These are phyloP conservation scores for Elsinoe ampelina DNA, from an alignment of 2,329 filamentous ascomycete species.

Conservation along the genomic window DNA sequence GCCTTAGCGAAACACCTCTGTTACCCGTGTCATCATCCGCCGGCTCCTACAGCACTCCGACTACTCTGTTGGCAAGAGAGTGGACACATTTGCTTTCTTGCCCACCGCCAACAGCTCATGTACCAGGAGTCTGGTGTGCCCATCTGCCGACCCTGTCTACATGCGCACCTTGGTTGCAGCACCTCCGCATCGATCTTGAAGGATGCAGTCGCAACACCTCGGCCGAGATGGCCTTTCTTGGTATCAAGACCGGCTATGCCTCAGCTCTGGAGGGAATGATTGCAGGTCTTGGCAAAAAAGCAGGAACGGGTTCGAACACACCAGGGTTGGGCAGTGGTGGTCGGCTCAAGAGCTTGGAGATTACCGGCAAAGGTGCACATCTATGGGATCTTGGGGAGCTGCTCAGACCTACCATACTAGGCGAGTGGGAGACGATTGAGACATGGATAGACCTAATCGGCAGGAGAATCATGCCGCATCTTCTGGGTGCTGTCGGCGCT, in stretches of 20 bases:
- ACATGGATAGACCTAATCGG: not conserved
- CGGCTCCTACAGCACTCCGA: not conserved
- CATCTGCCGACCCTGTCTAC: slow-evolving; percentile 13
- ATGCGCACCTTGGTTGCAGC: not conserved
- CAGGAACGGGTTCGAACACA: not conserved
- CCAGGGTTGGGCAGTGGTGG: not conserved
- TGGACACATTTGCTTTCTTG: slow-evolving; percentile 30
- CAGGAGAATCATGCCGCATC: not conserved
- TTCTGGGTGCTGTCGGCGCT: not conserved
- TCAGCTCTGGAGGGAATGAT: not conserved
- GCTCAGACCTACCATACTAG: not conserved
- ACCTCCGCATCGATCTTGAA: slow-evolving; percentile 4
- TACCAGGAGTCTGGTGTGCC: slow-evolving; percentile 18
- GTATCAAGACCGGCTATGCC: slow-evolving; percentile 10
- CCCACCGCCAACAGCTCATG: slow-evolving; percentile 23
- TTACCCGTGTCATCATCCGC: not conserved
- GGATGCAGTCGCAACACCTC: not conserved
- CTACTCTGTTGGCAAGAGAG: slow-evolving; percentile 19
- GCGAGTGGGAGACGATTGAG: slow-evolving; percentile 5
- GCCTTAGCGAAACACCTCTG: slow-evolving; percentile 24
- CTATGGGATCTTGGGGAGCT: slow-evolving; percentile 10
- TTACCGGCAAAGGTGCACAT: slow-evolving; percentile 2
- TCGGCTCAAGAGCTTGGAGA: not conserved
- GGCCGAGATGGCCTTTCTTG: slow-evolving; percentile 7
- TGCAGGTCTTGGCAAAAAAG: not conserved